A percentile compares a stretch with the other conserved stretches of the same genome.
Conservation (phyloP, 1,284 basidiomycete species). For the Heliocybe sulcata region DNA sequence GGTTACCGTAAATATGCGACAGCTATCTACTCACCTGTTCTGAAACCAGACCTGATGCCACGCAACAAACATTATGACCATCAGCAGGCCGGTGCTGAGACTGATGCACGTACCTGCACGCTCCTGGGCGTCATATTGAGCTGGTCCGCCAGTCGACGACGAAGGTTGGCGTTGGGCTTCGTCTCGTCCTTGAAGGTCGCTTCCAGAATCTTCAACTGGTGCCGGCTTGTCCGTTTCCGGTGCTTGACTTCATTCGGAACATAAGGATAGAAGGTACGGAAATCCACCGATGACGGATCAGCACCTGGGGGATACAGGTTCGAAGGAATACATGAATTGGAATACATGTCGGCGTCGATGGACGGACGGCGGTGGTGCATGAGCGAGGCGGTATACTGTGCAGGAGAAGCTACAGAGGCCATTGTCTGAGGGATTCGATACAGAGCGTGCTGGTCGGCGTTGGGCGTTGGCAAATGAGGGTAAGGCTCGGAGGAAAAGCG, state of each 20-base stretch:
- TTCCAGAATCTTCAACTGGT: constrained; percentile 84
- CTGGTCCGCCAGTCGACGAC: constrained; percentile 73
- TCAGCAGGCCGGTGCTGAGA: not conserved
- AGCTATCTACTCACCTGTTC: constrained; percentile 52
- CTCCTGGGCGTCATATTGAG: constrained; percentile 89
- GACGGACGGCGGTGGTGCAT: not conserved
- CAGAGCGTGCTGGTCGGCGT: not conserved
- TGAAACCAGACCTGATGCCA: constrained; percentile 78
- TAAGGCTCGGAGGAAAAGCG: not conserved
- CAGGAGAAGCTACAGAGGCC: not conserved
- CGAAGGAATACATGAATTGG: constrained; percentile 33
- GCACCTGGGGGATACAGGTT: constrained; percentile 39
- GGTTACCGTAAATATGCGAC: not conserved
- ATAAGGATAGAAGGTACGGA: constrained; percentile 75
- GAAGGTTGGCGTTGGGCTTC: constrained; percentile 79
- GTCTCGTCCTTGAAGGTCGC: constrained; percentile 79
- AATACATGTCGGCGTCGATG: not conserved
- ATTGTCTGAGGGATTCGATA: not conserved
- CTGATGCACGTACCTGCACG: constrained; percentile 69
- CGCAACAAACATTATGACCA: constrained; percentile 14
- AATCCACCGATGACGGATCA: constrained; percentile 57
- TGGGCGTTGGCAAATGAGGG: not conserved
- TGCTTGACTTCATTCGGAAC: constrained; percentile 89
- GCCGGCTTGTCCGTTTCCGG: constrained; percentile 75
- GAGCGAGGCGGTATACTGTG: not conserved